Base-by-base conservation (phyloP, 2,329 filamentous ascomycete genomes). In the Cladosporium sp. region DNA sequence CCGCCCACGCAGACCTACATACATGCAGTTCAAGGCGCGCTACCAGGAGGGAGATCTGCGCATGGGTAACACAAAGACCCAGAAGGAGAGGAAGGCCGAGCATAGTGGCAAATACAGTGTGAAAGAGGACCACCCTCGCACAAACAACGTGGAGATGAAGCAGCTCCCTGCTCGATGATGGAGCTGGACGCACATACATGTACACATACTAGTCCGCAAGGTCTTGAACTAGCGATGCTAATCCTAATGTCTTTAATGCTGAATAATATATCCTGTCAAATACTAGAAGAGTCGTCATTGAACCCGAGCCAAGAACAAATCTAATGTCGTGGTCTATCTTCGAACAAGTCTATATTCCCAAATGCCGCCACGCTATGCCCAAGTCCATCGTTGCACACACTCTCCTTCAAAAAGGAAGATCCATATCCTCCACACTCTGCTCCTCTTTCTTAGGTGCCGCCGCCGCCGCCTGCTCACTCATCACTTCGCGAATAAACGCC, bases 31-130 rank as follows among this genome's bases (percentile, higher is more conserved):
- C 58, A 59, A 55, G 51, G 25, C 36, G 19, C 40, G 19, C 7
- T 59, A 55, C 67, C 78, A 85, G 63, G 82, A 87, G 62, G 94
- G 94, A 6, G 94, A 97, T 72, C 90, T 96, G 75, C 84, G 94
- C 25, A 85, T 97, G 61, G 89, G 88, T 7, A 74, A 78, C 56
- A 63, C 59, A 8, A 55, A 52, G 43, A 62, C 61, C 78, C 69
- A 78, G 78, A 61, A 82, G 81, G 65, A 59, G 17, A 51, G 76
- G 78, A 63, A 74, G 43, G 74, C 81, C 67, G 78, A 81, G 68
- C 71, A 82, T 72, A 77, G 84, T 72, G 74, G 80, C 67, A 76
- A 78, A 34, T 70, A 69, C 70, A 70, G 79, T 63, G 43, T 47
- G 22, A 47, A 47, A 22, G 22, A 47, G 22, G 43, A 47, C 14